These are phyloP conservation scores for Xenoacremonium recifei DNA, from an alignment of 2,329 filamentous ascomycete species.

Conservation along the genomic window DNA sequence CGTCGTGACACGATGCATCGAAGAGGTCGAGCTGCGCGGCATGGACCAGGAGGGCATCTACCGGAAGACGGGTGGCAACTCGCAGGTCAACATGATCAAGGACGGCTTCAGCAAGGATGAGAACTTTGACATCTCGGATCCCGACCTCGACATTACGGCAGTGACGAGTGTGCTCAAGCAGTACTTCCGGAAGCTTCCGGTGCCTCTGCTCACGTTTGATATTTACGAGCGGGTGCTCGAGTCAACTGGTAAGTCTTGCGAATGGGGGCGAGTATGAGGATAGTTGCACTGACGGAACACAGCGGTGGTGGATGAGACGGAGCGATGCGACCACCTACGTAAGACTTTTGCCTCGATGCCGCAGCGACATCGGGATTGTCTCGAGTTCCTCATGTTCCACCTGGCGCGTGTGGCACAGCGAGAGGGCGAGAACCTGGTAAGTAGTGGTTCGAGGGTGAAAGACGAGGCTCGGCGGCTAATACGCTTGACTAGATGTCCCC, in stretches of 20 bases:
- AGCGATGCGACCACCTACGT: slow-evolving; percentile 70
- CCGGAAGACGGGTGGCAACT: slow-evolving; percentile 91
- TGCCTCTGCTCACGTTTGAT: slow-evolving; percentile 85
- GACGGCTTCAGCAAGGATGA: slow-evolving; percentile 86
- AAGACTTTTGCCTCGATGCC: slow-evolving; percentile 77
- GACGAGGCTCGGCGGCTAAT: slow-evolving; percentile 14
- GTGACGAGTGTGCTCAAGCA: slow-evolving; percentile 96
- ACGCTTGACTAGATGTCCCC: slow-evolving; percentile 72
- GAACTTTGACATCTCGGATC: slow-evolving; percentile 90
- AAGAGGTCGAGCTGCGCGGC: slow-evolving; percentile 92
- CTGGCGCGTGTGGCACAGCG: slow-evolving; percentile 80
- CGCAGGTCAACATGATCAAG: slow-evolving; percentile 85
- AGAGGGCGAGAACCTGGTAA: slow-evolving; percentile 79
- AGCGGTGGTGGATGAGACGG: slow-evolving; percentile 64
- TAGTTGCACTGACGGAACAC: slow-evolving; percentile 19
- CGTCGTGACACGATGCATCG: slow-evolving; percentile 90
- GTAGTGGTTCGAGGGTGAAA: slow-evolving; percentile 29
- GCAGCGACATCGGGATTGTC: slow-evolving; percentile 78
- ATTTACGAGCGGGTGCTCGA: slow-evolving; percentile 89
- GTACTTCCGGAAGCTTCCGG: slow-evolving; percentile 92
- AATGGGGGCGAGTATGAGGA: neutral
- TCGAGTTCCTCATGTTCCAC: slow-evolving; percentile 94
- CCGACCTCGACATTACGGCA: slow-evolving; percentile 90
- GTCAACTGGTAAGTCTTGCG: slow-evolving; percentile 66
- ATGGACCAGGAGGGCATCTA: slow-evolving; percentile 99